Evolutionary conservation across 768 basidiomycete genomes (phyloP).

Genomic region (Tephrocybe sp.): DNA sequence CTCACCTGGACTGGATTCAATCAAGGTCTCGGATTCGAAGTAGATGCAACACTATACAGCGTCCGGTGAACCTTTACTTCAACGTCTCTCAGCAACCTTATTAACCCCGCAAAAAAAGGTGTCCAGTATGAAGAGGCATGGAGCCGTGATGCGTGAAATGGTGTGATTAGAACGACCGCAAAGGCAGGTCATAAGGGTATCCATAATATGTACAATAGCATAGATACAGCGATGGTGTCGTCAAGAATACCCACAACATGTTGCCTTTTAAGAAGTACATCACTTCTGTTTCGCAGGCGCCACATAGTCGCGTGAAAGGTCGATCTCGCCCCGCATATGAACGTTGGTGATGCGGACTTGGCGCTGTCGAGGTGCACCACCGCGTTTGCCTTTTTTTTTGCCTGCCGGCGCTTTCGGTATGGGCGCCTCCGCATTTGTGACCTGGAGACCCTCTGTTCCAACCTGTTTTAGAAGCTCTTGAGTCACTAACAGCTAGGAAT

Average conservation of each 20-base stretch:
- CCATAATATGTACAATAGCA: constrained; percentile 7
- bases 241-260: neutral
- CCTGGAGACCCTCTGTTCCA: constrained; percentile 72
- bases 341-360: constrained; percentile 86
- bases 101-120: no score
- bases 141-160: neutral
- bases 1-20: no score
- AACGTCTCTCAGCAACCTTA: no score
- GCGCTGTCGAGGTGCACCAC: constrained; percentile 69
- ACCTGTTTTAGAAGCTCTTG: constrained; percentile 11
- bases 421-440: constrained; percentile 65
- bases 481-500: constrained; percentile 14
- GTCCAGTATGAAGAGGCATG: no score
- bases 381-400: constrained; percentile 83
- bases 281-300: constrained; percentile 39
- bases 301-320: constrained; percentile 73
- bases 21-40: no score
- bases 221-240: constrained; percentile 3
- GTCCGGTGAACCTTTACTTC: no score
- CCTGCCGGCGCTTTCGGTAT: constrained; percentile 52
- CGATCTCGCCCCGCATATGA: constrained; percentile 84
- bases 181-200: constrained; percentile 8
- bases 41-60: no score
- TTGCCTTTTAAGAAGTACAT: constrained; percentile 5
- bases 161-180: constrained; percentile 2